Conservation (phyloP, 2,329 filamentous ascomycete genomes). For the Boeremia lycopersici region DNA sequence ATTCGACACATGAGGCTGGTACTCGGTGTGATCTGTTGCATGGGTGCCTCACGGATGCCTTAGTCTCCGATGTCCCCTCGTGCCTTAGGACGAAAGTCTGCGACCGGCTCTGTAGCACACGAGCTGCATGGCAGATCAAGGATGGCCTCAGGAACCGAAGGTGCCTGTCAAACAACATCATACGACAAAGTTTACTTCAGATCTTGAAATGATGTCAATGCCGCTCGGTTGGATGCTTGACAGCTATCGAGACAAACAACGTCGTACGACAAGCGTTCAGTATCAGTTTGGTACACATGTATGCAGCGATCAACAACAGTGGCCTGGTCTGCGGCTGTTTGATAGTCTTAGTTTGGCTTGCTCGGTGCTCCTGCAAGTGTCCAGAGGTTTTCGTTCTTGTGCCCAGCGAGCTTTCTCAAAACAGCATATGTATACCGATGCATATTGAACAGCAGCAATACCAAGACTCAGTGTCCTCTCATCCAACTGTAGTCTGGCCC, state of each 20-base stretch:
- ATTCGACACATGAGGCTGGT: constrained; percentile 4
- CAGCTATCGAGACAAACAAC: constrained; percentile 38
- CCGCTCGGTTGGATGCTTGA: constrained; percentile 19
- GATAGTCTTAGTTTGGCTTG: not conserved
- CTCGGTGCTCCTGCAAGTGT: not conserved
- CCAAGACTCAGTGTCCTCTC: not conserved
- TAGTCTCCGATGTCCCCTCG: constrained; percentile 35
- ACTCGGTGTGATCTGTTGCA: constrained; percentile 15
- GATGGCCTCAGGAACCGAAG: constrained; percentile 13
- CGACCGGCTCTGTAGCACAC: constrained; percentile 12
- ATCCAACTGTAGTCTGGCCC: constrained; percentile 1
- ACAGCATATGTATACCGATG: not conserved
- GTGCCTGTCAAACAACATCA: constrained; percentile 42
- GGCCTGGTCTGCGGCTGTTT: not conserved
- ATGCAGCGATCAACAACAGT: constrained; percentile 2
- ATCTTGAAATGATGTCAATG: constrained; percentile 24
- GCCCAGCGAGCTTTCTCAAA: not conserved
- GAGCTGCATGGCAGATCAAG: constrained; percentile 18
- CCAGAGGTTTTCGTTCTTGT: not conserved
- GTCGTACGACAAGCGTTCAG: constrained; percentile 41
- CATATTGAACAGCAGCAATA: not conserved
- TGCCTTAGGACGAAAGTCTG: constrained; percentile 31
- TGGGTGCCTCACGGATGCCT: constrained; percentile 41
- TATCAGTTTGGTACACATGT: constrained; percentile 23
- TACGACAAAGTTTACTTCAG: constrained; percentile 47